Evolutionary conservation across 1,139 yeast species (phyloP).

Genomic region (Insectozyma bohioensis): DNA sequence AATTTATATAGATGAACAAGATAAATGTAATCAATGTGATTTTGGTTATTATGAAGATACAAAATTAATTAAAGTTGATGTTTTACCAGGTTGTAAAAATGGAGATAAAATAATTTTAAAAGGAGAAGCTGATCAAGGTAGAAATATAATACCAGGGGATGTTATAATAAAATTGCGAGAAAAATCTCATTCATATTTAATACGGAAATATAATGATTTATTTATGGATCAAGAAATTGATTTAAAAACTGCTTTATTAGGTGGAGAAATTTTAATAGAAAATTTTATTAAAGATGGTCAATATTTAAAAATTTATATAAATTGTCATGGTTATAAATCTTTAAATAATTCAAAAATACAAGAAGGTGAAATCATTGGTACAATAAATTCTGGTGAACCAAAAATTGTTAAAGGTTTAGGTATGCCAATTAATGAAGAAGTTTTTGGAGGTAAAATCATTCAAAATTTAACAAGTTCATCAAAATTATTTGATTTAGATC

Average conservation of each 20-base stretch:
- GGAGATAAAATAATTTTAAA: conserved; percentile 53
- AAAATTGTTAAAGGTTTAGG: conserved; percentile 53
- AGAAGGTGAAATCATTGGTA: conserved; percentile 48
- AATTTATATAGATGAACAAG: conserved; percentile 19
- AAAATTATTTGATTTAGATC: conserved; percentile 10
- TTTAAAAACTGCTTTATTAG: conserved; percentile 52
- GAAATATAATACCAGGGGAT: conserved; percentile 63
- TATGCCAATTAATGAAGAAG: conserved; percentile 57
- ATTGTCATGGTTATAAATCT: conserved; percentile 34
- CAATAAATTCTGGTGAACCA: conserved; percentile 44
- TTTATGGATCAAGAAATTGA: conserved; percentile 47
- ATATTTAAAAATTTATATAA: conserved; percentile 36
- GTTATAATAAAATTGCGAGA: conserved; percentile 49
- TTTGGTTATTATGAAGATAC: conserved; percentile 41
- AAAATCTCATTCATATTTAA: conserved; percentile 38
- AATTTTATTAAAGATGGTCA: conserved; percentile 47
- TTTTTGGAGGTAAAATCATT: conserved; percentile 26
- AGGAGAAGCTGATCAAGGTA: conserved; percentile 66
- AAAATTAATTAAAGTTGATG: conserved; percentile 50
- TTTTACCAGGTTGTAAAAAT: conserved; percentile 52
- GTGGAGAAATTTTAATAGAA: conserved; percentile 47
- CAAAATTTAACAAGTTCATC: conserved; percentile 4
- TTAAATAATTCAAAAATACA: conserved; percentile 29
- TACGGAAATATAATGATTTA: conserved; percentile 51
- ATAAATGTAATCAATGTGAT: conserved; percentile 32